Evolutionary conservation across 345 rosid species (phyloP), one percentile per base, ranked within the genome.

Genomic region (Geranium rotundifolium): DNA sequence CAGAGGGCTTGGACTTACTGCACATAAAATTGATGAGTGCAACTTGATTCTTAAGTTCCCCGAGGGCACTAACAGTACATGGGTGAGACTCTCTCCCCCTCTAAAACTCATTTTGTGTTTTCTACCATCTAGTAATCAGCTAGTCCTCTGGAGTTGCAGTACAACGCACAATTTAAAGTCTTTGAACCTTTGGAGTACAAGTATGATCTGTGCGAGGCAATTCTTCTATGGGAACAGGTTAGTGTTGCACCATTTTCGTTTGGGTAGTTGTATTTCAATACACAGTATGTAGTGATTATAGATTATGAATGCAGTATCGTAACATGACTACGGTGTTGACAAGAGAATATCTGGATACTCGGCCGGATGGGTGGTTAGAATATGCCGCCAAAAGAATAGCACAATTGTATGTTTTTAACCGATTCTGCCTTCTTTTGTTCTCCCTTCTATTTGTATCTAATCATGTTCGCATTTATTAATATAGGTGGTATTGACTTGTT

Each of bases 161-260:
- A 80, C 76, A 90, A 93, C 81, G 80, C 31, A 27, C 99, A 93
- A 63, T 93, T 93, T 31, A 93, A 93, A 68, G 59, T 81, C 57
- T 90, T 68, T 67, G 99, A 93, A 65, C 90, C 97, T 17, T 62
- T 93, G 89, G 97, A 90, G 82, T 93, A 86, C 72, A 80, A 73
- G 52, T 93, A 84, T 70, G 91, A 93, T 81, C 69, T 93, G 31
- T 93, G 97, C 57, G 97, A 88, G 68, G 85, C 96, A 60, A 75
- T 93, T 69, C 79, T 93, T 29, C 56, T 93, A 66, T 93, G 97
- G 99, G 99, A 93, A 76, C 99, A 88, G 97, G 99, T 93, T 75
- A 19, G 79, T 75, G 17, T 63, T 60, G 18, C 41, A 15, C 23
- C 59, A n/a, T 56, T 29, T 37, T 34, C 49, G 20, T 60, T 65